A percentile compares a stretch with the other conserved stretches of the same genome.
Conservation (phyloP, 208 protist species). For the Acanthamoeba healyi region DNA sequence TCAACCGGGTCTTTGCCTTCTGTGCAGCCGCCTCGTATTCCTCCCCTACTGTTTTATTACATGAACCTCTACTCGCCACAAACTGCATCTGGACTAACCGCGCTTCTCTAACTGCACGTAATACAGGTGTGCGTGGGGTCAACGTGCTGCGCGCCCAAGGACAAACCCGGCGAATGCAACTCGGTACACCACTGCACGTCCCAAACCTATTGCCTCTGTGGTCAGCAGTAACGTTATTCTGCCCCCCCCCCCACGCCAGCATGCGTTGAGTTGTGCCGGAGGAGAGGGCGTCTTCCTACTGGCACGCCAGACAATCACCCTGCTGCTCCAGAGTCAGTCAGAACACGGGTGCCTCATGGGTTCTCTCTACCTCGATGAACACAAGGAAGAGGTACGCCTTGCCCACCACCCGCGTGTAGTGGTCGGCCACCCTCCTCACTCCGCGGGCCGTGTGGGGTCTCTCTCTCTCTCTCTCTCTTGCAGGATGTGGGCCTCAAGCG, state of each 20-base stretch:
- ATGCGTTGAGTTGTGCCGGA: background rate
- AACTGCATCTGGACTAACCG: too few species aligned
- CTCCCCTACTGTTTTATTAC: background rate
- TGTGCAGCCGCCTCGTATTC: background rate
- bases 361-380: conserved; percentile 53
- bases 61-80: too few species aligned
- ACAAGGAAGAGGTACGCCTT: conserved; percentile 41
- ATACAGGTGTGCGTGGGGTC: conserved; percentile 26
- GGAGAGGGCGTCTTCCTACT: conserved; percentile 48
- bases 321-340: background rate
- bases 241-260: too few species aligned
- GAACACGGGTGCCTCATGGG: conserved; percentile 1
- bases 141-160: background rate
- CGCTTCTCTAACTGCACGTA: too few species aligned
- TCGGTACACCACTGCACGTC: background rate
- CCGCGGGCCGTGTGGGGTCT: background rate
- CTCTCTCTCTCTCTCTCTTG: too few species aligned
- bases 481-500: conserved; percentile 64
- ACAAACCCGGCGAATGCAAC: conserved; percentile 34
- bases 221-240: too few species aligned
- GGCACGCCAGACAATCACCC: background rate
- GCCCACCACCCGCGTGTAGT: background rate
- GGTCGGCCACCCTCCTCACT: background rate
- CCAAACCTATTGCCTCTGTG: background rate
- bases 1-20: conserved; percentile 42